These are phyloP conservation scores for Carex scoparia DNA, from an alignment of 176 grass and related monocot species.

Conservation along the genomic window DNA sequence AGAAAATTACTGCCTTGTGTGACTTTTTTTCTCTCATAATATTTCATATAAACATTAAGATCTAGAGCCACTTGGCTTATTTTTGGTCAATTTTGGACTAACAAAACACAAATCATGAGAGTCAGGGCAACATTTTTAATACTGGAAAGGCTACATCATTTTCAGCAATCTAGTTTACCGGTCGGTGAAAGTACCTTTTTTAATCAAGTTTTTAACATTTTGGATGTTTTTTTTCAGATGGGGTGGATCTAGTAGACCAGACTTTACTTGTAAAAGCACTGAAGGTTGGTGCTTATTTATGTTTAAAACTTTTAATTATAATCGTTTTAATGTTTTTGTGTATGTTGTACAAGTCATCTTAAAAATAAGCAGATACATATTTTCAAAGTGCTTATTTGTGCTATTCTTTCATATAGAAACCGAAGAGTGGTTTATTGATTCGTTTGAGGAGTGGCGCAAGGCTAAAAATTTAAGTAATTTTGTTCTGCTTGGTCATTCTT, in stretches of 20 bases:
- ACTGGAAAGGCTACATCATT: neutral
- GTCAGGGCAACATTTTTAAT: neutral
- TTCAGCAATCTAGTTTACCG: neutral
- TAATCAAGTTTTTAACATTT: neutral
- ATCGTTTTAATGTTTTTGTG: neutral
- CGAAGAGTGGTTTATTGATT: constrained; percentile 97
- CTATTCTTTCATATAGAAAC: constrained; percentile 58
- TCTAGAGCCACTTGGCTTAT: neutral
- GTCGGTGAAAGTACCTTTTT: neutral
- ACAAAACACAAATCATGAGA: no score
- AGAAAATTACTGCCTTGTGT: neutral
- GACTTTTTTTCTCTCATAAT: no score
- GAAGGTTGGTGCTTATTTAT: constrained; percentile 46
- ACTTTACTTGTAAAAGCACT: constrained; percentile 95
- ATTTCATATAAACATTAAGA: neutral
- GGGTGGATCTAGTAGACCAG: constrained; percentile 98
- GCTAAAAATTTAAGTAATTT: constrained; percentile 90
- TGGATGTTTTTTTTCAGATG: constrained; percentile 49
- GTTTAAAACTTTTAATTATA: neutral
- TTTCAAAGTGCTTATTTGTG: constrained; percentile 23
- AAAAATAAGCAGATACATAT: constrained; percentile 4
- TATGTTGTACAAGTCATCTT: neutral
- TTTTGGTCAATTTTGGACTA: neutral
- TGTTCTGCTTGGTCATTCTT: constrained; percentile 95
- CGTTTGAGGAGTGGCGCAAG: constrained; percentile 98